A percentile compares a stretch with the other conserved stretches of the same genome.
These are phyloP conservation scores for Cordyceps farinosa DNA, from an alignment of 2,329 filamentous ascomycete genomes.

Conservation along the genomic window DNA sequence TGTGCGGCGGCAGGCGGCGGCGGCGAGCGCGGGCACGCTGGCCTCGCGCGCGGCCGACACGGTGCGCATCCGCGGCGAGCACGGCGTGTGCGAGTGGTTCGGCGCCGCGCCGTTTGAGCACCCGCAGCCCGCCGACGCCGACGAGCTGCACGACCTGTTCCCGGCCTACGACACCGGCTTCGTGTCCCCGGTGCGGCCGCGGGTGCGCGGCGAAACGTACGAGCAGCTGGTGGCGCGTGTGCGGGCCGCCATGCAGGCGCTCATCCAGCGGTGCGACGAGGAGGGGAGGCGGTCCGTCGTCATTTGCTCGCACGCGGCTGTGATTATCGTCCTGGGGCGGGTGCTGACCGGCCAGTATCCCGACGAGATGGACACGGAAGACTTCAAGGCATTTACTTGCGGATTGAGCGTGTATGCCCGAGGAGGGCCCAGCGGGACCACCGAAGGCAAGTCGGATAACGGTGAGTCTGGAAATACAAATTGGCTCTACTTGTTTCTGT, in stretches of 20 bases:
- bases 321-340: slow-evolving; percentile 81
- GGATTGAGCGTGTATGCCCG: slow-evolving; percentile 63
- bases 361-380: slow-evolving; percentile 64
- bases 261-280: slow-evolving; percentile 71
- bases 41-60: slow-evolving; percentile 21
- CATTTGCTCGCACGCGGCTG: slow-evolving; percentile 85
- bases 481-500: neutral
- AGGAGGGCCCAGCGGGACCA: neutral
- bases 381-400: slow-evolving; percentile 83
- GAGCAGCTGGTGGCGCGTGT: slow-evolving; percentile 75
- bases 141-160: slow-evolving; percentile 64
- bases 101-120: slow-evolving; percentile 82
- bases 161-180: slow-evolving; percentile 58
- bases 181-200: slow-evolving; percentile 63
- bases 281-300: slow-evolving; percentile 67
- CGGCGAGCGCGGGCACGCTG: neutral
- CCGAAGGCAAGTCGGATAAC: neutral
- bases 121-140: slow-evolving; percentile 66
- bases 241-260: slow-evolving; percentile 62
- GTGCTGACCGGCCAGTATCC: slow-evolving; percentile 77
- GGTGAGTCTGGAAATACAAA: slow-evolving; percentile 1
- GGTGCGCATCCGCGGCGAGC: slow-evolving; percentile 50
- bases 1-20: slow-evolving; percentile 41
- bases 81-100: slow-evolving; percentile 80
- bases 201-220: slow-evolving; percentile 71